These are phyloP conservation scores for Gynochthodes officinalis DNA, from an alignment of 257 asterid species.

Conservation along the genomic window DNA sequence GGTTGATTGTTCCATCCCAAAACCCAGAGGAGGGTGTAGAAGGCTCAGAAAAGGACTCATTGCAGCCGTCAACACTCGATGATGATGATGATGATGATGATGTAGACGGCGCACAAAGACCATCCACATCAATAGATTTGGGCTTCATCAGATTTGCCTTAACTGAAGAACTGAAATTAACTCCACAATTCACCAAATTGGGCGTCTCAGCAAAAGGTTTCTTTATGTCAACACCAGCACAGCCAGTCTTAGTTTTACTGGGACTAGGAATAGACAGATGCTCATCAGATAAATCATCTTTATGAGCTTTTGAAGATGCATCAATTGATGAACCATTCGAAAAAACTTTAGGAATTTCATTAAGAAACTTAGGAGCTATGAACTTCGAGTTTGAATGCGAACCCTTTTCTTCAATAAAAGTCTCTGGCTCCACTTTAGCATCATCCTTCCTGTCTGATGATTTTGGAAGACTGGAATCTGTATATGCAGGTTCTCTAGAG, in stretches of 20 bases:
- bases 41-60: constrained; percentile 46
- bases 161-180: constrained; percentile 18
- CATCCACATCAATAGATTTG: constrained; percentile 20
- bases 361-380: constrained; percentile 21
- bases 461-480: constrained; percentile 25
- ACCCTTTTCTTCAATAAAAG: constrained; percentile 23
- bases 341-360: constrained; percentile 30
- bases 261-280: constrained; percentile 15
- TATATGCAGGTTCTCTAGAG: constrained; percentile 20
- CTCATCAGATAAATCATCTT: constrained; percentile 22
- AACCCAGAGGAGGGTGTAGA: constrained; percentile 61
- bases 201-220: constrained; percentile 33
- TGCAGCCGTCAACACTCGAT: constrained; percentile 31
- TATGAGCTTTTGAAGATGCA: constrained; percentile 28
- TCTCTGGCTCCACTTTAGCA: constrained; percentile 19
- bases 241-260: constrained; percentile 11
- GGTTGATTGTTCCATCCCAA: constrained; percentile 57
- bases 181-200: constrained; percentile 18
- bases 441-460: constrained; percentile 25
- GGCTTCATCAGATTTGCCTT: constrained; percentile 19
- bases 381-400: constrained; percentile 19
- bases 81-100: constrained; percentile 32
- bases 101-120: constrained; percentile 28
- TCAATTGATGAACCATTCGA: constrained; percentile 25
- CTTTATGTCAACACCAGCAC: constrained; percentile 17